phyloP scores from a whole-genome alignment of 1,139 yeast species.

The Saccharomyces uvarum region DNA sequence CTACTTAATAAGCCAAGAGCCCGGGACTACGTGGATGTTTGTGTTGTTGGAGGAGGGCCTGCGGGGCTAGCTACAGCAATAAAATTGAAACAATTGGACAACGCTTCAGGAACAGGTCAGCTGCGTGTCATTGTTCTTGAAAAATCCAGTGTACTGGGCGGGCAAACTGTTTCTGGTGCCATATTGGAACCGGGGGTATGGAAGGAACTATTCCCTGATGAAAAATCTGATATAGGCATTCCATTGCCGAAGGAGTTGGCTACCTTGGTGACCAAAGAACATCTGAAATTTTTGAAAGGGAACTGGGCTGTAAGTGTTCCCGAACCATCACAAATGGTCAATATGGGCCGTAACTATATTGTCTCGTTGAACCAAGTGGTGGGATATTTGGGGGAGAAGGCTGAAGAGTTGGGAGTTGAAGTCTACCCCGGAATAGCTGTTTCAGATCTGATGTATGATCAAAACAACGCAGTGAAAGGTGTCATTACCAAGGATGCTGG shows the following conservation, averaged over 20 bases:
- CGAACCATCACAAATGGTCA: conserved; percentile 86
- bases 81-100: conserved; percentile 73
- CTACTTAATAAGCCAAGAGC: conserved; percentile 51
- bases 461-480: conserved; percentile 59
- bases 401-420: conserved; percentile 91
- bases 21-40: conserved; percentile 82
- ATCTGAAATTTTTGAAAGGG: conserved; percentile 54
- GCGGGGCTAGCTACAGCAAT: conserved; percentile 95
- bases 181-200: conserved; percentile 85
- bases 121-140: conserved; percentile 84
- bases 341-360: conserved; percentile 73
- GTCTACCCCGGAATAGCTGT: conserved; percentile 88
- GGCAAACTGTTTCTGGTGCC: conserved; percentile 90
- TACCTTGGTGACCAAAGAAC: conserved; percentile 61
- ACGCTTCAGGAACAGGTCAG: conserved; percentile 51
- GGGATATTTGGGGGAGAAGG: conserved; percentile 74
- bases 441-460: conserved; percentile 61
- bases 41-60: conserved; percentile 97
- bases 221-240: conserved; percentile 48
- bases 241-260: conserved; percentile 74
- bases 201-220: conserved; percentile 73
- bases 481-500: conserved; percentile 95
- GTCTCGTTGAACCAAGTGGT: conserved; percentile 79
- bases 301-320: conserved; percentile 62
- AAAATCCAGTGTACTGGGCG: conserved; percentile 86